Evolutionary conservation across 345 rosid genomes (phyloP).

Genomic region (Gossypium australe): DNA sequence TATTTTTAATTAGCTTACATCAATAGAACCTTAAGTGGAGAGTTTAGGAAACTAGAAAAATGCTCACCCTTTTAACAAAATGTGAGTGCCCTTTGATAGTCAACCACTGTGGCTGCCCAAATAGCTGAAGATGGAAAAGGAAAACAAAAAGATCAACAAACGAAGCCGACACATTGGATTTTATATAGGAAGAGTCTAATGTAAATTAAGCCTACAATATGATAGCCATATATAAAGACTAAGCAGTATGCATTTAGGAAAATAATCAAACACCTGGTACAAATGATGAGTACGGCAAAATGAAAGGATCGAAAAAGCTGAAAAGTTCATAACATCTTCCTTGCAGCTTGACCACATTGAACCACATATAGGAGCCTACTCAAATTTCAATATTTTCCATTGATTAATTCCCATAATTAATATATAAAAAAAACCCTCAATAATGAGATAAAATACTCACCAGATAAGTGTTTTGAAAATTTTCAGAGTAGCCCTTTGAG

Average conservation of each 20-base stretch:
- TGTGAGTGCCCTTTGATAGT: constrained; percentile 64
- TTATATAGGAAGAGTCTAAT: no score
- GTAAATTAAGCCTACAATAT: no score
- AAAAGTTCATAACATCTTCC: constrained; percentile 64
- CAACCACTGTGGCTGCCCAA: constrained; percentile 90
- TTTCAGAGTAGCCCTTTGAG: constrained; percentile 64
- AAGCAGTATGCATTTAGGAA: neutral
- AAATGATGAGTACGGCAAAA: constrained; percentile 75
- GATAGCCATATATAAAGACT: neutral
- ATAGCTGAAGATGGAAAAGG: constrained; percentile 34
- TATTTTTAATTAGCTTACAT: neutral
- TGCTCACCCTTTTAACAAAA: constrained; percentile 57
- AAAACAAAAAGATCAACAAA: neutral
- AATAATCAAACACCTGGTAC: constrained; percentile 49
- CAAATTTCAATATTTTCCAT: neutral
- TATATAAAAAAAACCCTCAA: neutral
- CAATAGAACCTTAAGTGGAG: neutral
- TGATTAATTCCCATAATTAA: neutral
- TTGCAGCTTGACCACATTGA: constrained; percentile 78
- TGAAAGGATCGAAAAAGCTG: constrained; percentile 73
- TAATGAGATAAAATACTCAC: constrained; percentile 27
- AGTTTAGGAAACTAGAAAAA: neutral
- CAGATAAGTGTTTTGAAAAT: constrained; percentile 74
- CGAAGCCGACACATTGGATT: neutral
- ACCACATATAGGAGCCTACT: constrained; percentile 73